These are phyloP conservation scores for Talaromyces pinophilus DNA, from an alignment of 2,329 filamentous ascomycete genomes.

Conservation along the genomic window DNA sequence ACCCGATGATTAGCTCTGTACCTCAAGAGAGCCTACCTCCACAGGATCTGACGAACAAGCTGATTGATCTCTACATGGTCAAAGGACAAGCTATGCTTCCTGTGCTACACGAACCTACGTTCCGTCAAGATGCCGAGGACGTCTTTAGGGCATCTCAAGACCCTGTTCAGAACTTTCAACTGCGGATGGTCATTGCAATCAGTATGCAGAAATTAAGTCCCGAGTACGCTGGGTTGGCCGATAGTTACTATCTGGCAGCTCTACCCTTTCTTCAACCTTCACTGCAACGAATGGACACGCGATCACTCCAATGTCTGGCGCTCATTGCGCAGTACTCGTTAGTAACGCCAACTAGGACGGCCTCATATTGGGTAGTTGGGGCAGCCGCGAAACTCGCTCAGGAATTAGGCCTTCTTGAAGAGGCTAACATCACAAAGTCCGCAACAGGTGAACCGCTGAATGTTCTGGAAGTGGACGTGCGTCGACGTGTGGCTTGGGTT, in stretches of 20 bases:
- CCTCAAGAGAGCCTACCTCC: slow-evolving; percentile 76
- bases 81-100: slow-evolving; percentile 89
- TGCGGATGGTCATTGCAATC: slow-evolving; percentile 91
- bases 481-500: slow-evolving; percentile 83
- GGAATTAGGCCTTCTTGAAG: slow-evolving; percentile 81
- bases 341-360: slow-evolving; percentile 85
- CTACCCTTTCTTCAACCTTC: slow-evolving; percentile 81
- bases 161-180: slow-evolving; percentile 81
- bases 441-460: slow-evolving; percentile 63
- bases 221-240: slow-evolving; percentile 87
- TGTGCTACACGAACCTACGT: slow-evolving; percentile 78
- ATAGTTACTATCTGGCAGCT: slow-evolving; percentile 91
- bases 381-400: slow-evolving; percentile 85
- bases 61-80: slow-evolving; percentile 82
- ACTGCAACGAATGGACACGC: slow-evolving; percentile 83
- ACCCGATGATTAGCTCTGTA: slow-evolving; percentile 83
- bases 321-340: slow-evolving; percentile 90
- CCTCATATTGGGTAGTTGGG: slow-evolving; percentile 90
- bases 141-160: slow-evolving; percentile 77
- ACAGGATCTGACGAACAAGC: slow-evolving; percentile 69
- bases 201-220: slow-evolving; percentile 89
- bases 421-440: slow-evolving; percentile 75
- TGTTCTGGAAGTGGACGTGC: slow-evolving; percentile 81
- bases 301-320: slow-evolving; percentile 84
- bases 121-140: slow-evolving; percentile 73